Conservation (phyloP, 202 grass and related monocot species). For the Panicum hallii region DNA sequence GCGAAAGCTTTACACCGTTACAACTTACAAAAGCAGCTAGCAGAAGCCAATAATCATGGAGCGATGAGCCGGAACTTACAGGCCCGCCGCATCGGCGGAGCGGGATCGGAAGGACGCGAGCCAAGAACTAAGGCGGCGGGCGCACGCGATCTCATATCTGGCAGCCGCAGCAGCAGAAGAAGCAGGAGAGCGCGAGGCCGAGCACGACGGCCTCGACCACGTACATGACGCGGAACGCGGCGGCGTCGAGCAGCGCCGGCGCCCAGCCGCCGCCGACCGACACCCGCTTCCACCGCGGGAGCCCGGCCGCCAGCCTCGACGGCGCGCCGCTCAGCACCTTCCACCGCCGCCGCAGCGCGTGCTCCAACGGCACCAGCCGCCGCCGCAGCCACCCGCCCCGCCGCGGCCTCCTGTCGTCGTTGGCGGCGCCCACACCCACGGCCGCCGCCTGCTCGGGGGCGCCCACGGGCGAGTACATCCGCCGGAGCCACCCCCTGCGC, state of each 20-base stretch:
- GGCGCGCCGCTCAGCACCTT: conserved; percentile 27
- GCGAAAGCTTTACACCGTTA: too few relatives aligned
- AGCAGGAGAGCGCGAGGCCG: conserved; percentile 77
- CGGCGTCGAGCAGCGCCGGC: conserved; percentile 48
- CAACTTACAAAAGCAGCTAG: too few relatives aligned
- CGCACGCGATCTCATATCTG: conserved; percentile 46
- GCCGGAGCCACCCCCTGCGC: conserved; percentile 22
- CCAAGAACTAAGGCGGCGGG: background rate
- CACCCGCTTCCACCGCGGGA: conserved; percentile 45
- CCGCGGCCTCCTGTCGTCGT: background rate
- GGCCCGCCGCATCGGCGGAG: background rate
- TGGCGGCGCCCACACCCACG: too few relatives aligned
- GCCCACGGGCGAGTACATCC: conserved; percentile 30
- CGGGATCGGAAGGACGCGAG: background rate
- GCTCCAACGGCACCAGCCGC: conserved; percentile 21
- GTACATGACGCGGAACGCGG: conserved; percentile 76
- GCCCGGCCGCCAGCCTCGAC: conserved; percentile 40
- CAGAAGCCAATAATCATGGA: too few relatives aligned
- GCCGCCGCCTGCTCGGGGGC: background rate
- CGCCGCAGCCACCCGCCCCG: conserved; percentile 33
- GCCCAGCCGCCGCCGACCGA: conserved; percentile 38
- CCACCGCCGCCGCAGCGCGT: background rate
- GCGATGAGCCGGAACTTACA: background rate
- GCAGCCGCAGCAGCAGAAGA: conserved; percentile 95
- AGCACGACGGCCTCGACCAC: conserved; percentile 79